These are phyloP conservation scores for Inga oerstediana DNA, from an alignment of 306 rosid genomes.

Conservation along the genomic window DNA sequence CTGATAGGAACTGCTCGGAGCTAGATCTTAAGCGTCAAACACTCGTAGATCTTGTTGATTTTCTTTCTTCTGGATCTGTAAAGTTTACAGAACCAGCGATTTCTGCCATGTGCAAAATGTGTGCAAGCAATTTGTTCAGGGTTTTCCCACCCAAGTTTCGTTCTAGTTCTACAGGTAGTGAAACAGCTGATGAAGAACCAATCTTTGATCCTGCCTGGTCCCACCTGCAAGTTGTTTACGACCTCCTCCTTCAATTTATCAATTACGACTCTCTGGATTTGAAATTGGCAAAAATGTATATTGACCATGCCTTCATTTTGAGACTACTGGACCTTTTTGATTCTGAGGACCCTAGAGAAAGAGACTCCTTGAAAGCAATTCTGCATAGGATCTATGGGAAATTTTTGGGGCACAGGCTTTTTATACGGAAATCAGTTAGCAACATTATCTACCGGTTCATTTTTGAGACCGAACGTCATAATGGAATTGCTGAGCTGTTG, in stretches of 20 bases:
- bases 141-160: conserved; percentile 93
- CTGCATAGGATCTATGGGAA: conserved; percentile 93
- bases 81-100: conserved; percentile 87
- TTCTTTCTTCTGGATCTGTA: conserved; percentile 85
- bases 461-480: conserved; percentile 88
- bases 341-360: conserved; percentile 97
- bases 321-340: conserved; percentile 94
- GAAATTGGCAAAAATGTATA: conserved; percentile 75
- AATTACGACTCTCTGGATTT: conserved; percentile 71
- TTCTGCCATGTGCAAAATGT: conserved; percentile 87
- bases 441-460: conserved; percentile 83
- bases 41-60: conserved; percentile 80
- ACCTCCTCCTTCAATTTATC: conserved; percentile 85
- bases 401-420: conserved; percentile 92
- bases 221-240: conserved; percentile 88
- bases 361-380: conserved; percentile 93
- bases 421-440: conserved; percentile 86
- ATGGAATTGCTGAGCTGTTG: conserved; percentile 92
- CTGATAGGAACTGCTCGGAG: conserved; percentile 55
- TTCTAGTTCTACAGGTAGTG: conserved; percentile 64
- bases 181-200: conserved; percentile 91
- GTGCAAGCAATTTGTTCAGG: conserved; percentile 83
- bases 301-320: conserved; percentile 78
- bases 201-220: conserved; percentile 98
- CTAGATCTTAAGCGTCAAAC: conserved; percentile 85